phyloP scores from a whole-genome alignment of 2,329 filamentous ascomycete genomes.

The Hypoxylon sp. region DNA sequence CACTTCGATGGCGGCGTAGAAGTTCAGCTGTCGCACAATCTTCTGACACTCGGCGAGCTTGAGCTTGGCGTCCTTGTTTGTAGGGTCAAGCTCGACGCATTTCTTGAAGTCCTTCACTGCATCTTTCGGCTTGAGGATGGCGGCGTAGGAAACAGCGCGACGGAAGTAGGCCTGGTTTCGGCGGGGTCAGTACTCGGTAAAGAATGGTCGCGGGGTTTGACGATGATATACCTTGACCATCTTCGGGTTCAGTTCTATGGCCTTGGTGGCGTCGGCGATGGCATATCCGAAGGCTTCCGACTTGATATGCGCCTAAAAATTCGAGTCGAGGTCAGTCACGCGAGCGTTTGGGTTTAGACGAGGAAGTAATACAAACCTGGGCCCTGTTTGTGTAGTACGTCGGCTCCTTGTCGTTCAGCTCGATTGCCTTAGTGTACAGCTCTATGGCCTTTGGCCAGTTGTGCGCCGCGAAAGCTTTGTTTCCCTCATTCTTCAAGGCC shows the following conservation, averaged over 20 bases:
- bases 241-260: constrained; percentile 87
- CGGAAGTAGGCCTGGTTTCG: constrained; percentile 86
- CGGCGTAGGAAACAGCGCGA: constrained; percentile 90
- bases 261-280: constrained; percentile 89
- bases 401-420: constrained; percentile 84
- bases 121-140: constrained; percentile 89
- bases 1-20: constrained; percentile 95
- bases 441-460: constrained; percentile 89
- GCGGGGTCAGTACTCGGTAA: constrained; percentile 23
- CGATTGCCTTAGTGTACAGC: constrained; percentile 89
- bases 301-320: constrained; percentile 86
- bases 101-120: constrained; percentile 93
- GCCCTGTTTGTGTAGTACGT: constrained; percentile 96
- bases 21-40: constrained; percentile 91
- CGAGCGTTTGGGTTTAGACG: constrained; percentile 51
- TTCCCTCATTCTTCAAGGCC: constrained; percentile 92
- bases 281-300: constrained; percentile 95
- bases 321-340: constrained; percentile 65
- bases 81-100: constrained; percentile 88
- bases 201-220: neutral
- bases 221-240: constrained; percentile 82
- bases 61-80: constrained; percentile 90
- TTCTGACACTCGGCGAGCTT: constrained; percentile 96
- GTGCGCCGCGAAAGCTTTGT: constrained; percentile 89
- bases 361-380: constrained; percentile 73